Percentiles rank a stretch among this genome's conserved stretches.
Evolutionary conservation across 768 basidiomycete species (phyloP).

Genomic region (Calocera viscosa): DNA sequence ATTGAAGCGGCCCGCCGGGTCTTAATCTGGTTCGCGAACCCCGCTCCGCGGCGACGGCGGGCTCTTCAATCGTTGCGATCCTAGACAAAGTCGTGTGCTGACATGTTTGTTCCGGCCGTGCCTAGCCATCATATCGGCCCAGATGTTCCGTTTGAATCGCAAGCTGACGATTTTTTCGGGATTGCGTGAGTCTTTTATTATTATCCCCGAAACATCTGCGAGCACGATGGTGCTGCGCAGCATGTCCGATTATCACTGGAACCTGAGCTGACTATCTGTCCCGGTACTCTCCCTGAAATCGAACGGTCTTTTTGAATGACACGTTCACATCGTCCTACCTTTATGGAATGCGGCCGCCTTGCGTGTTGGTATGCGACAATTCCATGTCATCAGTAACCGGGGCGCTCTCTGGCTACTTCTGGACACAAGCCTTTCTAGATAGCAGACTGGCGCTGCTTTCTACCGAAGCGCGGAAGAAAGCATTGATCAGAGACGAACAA

Average conservation of each 20-base stretch:
- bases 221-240: not conserved
- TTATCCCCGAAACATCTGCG: not conserved
- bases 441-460: not conserved
- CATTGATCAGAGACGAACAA: not conserved
- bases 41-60: not conserved
- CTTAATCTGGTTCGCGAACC: not conserved
- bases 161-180: not conserved
- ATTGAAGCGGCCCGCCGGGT: not conserved
- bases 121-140: slow-evolving; percentile 2
- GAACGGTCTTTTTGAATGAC: not conserved
- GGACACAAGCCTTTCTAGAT: slow-evolving; percentile 1
- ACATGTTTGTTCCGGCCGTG: not conserved
- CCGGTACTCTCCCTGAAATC: not conserved
- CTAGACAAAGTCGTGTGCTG: not conserved
- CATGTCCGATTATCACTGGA: not conserved
- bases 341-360: not conserved
- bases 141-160: slow-evolving; percentile 5
- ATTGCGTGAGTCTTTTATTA: not conserved
- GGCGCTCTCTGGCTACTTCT: not conserved
- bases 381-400: not conserved
- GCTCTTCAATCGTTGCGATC: not conserved
- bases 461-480: not conserved
- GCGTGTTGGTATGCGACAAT: not conserved
- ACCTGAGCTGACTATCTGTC: not conserved
- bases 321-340: not conserved